Conservation (phyloP, 2,329 filamentous ascomycete genomes). For the Aspergillus thermomutatus region DNA sequence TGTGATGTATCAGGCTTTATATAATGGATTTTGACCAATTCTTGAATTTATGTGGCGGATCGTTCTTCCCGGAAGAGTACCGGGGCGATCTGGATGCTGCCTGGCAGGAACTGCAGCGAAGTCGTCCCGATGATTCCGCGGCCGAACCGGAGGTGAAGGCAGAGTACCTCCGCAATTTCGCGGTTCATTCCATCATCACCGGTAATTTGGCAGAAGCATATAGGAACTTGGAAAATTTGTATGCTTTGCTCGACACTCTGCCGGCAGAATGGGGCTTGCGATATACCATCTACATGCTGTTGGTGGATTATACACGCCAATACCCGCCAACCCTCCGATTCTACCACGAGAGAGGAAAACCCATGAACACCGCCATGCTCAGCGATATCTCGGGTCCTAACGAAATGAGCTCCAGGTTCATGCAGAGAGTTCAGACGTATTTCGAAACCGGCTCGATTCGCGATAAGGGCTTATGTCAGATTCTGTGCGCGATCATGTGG, state of each 20-base stretch:
- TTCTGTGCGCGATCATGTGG: constrained; percentile 3
- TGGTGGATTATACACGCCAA: constrained; percentile 19
- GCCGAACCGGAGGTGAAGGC: constrained; percentile 8
- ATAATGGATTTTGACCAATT: constrained; percentile 15
- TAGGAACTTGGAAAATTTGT: constrained; percentile 5
- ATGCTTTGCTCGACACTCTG: constrained; percentile 11
- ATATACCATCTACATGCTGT: constrained; percentile 16
- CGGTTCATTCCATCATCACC: constrained; percentile 13
- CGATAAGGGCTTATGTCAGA: constrained; percentile 8
- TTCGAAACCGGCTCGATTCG: background rate
- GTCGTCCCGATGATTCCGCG: background rate
- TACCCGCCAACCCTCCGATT: constrained; percentile 19
- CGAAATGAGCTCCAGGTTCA: constrained; percentile 10
- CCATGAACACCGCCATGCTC: constrained; percentile 11
- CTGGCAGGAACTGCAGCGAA: constrained; percentile 11
- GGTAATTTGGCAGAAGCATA: constrained; percentile 18
- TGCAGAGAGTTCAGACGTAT: constrained; percentile 12
- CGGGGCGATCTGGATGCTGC: constrained; percentile 18
- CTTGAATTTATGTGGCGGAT: constrained; percentile 13
- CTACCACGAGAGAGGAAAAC: constrained; percentile 19
- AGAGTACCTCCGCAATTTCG: constrained; percentile 16
- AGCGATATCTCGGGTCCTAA: constrained; percentile 10
- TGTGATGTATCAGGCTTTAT: too few species aligned
- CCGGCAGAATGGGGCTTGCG: constrained; percentile 22
- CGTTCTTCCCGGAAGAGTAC: constrained; percentile 20